Evolutionary conservation across 306 rosid genomes (phyloP), one percentile per base, ranked within the genome.

Genomic region (Sicyos baderoa): DNA sequence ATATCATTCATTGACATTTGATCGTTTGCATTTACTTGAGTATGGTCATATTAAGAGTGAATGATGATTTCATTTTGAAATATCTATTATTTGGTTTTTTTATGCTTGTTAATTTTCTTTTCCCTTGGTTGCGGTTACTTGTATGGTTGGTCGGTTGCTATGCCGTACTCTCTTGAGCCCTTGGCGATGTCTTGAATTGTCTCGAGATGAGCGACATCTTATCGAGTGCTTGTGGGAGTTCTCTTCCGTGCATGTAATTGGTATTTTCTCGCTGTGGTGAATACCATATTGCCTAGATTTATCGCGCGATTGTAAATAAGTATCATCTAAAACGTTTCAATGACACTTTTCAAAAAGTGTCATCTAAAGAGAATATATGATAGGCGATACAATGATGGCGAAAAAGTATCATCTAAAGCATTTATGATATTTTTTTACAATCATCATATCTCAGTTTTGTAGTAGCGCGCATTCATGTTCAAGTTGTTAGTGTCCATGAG

Each of bases 181-280:
- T 64, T 18, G 32, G 42, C 32, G 12, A 45, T 15, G 11, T 48
- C 35, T 25, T 47, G 23, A 67, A 13, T 27, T 25, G 25, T 50
- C 50, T 17, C 61, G n/a, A 52, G 61, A 69, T 29, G 73, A 27
- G 61, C 61, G n/a, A 69, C 73, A 8, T 52, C 61, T 29, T 29
- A 23, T 10, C 49, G 13, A 29, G 61, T 17, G 60, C 45, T 52
- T 5, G 73, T 69, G 27, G 73, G 73, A 51, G 48, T 50, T 51
- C 48, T 51, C 71, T 44, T 64, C 55, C 2, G 22, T 14, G 44
- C 60, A 10, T 32, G 17, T 10, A 42, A 18, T 17, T 64, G 44
- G 9, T 37, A 37, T 37, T 37, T 37, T 37, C 44, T 37, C 7
- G 44, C 44, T 37, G 44, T 37, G 9, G 44, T 37, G 44, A 37